Percentiles rank a stretch among this genome's conserved stretches.
Evolutionary conservation across 306 rosid species (phyloP).

Genomic region (Mimosa bimucronata): DNA sequence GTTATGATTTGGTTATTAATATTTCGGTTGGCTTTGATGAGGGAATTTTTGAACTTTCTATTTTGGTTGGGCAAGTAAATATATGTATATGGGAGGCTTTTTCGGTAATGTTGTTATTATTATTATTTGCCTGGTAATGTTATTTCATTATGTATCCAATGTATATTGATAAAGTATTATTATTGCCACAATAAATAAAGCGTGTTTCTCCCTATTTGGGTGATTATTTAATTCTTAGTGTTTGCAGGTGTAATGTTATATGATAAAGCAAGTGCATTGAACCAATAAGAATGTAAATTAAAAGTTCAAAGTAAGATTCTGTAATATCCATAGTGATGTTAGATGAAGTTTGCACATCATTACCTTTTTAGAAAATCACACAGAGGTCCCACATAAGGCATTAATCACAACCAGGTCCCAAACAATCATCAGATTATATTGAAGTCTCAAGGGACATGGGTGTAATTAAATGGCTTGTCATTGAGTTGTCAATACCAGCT

Average conservation of each 20-base stretch:
- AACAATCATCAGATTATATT: no score
- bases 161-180: background rate
- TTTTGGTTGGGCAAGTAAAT: background rate
- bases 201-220: background rate
- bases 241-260: background rate
- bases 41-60: background rate
- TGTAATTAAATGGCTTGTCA: no score
- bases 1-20: background rate
- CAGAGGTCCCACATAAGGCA: no score
- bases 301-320: background rate
- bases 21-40: slow-evolving; percentile 4
- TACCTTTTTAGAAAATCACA: no score
- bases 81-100: background rate
- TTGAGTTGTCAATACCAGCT: no score
- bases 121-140: no score
- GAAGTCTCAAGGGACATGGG: no score
- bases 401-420: no score
- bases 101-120: no score
- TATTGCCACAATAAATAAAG: slow-evolving; percentile 1
- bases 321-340: background rate
- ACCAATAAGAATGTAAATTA: background rate
- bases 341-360: background rate
- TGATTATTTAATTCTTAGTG: background rate
- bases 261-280: background rate
- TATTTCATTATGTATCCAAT: background rate